Conservation (phyloP, 108 stramenopile species). For the Bacterosira constricta region DNA sequence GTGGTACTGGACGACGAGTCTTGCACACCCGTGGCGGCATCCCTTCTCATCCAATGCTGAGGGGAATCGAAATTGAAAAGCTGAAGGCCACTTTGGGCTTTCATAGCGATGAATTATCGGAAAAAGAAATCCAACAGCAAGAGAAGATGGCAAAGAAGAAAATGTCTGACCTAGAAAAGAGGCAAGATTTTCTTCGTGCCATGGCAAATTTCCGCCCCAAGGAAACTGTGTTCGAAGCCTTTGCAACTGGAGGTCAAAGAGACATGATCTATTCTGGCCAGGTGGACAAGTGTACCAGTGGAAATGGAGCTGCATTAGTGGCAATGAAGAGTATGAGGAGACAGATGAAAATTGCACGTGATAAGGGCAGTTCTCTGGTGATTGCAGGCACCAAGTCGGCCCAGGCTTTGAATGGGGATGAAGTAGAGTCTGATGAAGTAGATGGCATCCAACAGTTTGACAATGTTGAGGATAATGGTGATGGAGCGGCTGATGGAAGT, state of each 20-base stretch:
- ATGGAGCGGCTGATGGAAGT: background rate
- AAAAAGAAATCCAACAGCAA: background rate
- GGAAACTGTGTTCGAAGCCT: slow-evolving; percentile 97
- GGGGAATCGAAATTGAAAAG: slow-evolving; percentile 57
- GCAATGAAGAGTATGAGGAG: slow-evolving; percentile 92
- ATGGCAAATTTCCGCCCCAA: slow-evolving; percentile 94
- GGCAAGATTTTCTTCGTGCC: slow-evolving; percentile 83
- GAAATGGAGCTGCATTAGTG: slow-evolving; percentile 66
- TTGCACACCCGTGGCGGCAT: slow-evolving; percentile 56
- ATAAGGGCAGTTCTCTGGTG: slow-evolving; percentile 79
- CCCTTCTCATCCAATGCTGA: slow-evolving; percentile 78
- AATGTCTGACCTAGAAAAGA: slow-evolving; percentile 55
- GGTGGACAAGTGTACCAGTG: slow-evolving; percentile 71
- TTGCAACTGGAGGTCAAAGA: slow-evolving; percentile 86
- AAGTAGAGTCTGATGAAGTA: slow-evolving; percentile 14
- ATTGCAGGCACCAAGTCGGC: slow-evolving; percentile 75
- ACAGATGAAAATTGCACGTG: slow-evolving; percentile 84
- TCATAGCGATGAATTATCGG: background rate
- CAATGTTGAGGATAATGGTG: slow-evolving; percentile 1
- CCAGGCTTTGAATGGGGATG: slow-evolving; percentile 57
- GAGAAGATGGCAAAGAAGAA: slow-evolving; percentile 44
- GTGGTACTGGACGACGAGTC: slow-evolving; percentile 63
- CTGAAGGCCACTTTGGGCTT: slow-evolving; percentile 35
- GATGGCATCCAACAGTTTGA: slow-evolving; percentile 5
- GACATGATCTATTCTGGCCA: slow-evolving; percentile 74